These are phyloP conservation scores for Jasminum sambac DNA, from an alignment of 257 asterid species.

Conservation along the genomic window DNA sequence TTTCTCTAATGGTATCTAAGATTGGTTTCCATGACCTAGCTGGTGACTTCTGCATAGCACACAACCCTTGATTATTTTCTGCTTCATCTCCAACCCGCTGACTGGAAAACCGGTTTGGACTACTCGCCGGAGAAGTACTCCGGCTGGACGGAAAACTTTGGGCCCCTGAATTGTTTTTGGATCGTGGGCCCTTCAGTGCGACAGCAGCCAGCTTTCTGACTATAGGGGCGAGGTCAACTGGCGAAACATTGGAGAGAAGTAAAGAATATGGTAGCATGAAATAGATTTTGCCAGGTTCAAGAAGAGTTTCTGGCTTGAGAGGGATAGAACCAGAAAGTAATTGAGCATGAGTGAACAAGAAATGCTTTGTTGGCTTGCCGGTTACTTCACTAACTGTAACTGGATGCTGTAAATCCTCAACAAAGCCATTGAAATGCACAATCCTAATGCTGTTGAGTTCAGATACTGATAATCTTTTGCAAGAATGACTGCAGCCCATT, in stretches of 20 bases:
- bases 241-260: conserved; percentile 44
- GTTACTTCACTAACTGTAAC: conserved; percentile 37
- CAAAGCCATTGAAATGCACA: conserved; percentile 39
- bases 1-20: conserved; percentile 52
- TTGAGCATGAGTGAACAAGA: conserved; percentile 33
- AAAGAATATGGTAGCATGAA: conserved; percentile 54
- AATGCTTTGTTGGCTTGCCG: conserved; percentile 28
- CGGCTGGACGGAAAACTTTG: neutral
- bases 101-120: conserved; percentile 19
- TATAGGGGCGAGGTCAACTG: conserved; percentile 49
- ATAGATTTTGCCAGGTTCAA: conserved; percentile 45
- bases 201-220: conserved; percentile 39
- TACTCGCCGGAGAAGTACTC: conserved; percentile 20
- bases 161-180: conserved; percentile 7
- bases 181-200: conserved; percentile 27
- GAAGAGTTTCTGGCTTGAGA: conserved; percentile 28
- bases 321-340: conserved; percentile 40
- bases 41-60: conserved; percentile 10
- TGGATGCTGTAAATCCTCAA: conserved; percentile 38
- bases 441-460: conserved; percentile 30
- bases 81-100: neutral
- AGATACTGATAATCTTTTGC: conserved; percentile 22
- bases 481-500: conserved; percentile 28
- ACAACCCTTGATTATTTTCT: neutral
- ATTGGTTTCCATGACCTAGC: conserved; percentile 57